phyloP scores from a whole-genome alignment of 257 asterid species.

The Agastache rugosa region DNA sequence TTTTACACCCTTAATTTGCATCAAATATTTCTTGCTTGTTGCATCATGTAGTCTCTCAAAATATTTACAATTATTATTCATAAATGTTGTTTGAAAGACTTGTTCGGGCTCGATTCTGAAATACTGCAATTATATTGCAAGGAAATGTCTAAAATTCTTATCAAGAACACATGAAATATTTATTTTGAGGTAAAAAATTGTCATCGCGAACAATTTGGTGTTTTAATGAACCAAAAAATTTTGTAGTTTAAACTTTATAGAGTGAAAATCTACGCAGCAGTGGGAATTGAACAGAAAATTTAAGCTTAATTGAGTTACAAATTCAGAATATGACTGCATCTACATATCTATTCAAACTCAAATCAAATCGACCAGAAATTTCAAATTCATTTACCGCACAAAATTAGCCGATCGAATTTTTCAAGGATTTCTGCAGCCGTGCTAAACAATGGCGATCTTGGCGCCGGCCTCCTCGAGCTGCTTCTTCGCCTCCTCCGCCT shows the following conservation, averaged over 20 bases:
- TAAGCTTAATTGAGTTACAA: slow-evolving; percentile 20
- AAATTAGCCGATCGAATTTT: not conserved
- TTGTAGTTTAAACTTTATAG: not conserved
- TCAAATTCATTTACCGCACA: slow-evolving; percentile 14
- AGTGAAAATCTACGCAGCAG: not conserved
- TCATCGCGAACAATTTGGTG: not conserved
- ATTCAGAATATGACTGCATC: slow-evolving; percentile 32
- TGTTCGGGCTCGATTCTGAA: too few species aligned
- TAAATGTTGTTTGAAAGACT: too few species aligned
- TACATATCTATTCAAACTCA: slow-evolving; percentile 34
- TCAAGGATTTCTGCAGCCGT: slow-evolving; percentile 24
- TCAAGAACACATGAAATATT: not conserved
- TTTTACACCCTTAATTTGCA: too few species aligned
- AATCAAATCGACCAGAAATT: slow-evolving; percentile 13
- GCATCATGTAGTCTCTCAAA: too few species aligned
- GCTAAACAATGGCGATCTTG: slow-evolving; percentile 62
- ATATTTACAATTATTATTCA: too few species aligned
- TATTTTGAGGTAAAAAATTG: not conserved
- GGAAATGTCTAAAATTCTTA: too few species aligned
- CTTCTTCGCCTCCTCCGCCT: slow-evolving; percentile 93
- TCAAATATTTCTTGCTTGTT: too few species aligned
- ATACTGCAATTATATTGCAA: not conserved
- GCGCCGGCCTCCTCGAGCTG: slow-evolving; percentile 96
- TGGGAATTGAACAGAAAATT: not conserved
- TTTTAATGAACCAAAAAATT: not conserved